A percentile compares a stretch with the other conserved stretches of the same genome.
Conservation (phyloP, 164 flowering plant species). For the Sedum album region DNA sequence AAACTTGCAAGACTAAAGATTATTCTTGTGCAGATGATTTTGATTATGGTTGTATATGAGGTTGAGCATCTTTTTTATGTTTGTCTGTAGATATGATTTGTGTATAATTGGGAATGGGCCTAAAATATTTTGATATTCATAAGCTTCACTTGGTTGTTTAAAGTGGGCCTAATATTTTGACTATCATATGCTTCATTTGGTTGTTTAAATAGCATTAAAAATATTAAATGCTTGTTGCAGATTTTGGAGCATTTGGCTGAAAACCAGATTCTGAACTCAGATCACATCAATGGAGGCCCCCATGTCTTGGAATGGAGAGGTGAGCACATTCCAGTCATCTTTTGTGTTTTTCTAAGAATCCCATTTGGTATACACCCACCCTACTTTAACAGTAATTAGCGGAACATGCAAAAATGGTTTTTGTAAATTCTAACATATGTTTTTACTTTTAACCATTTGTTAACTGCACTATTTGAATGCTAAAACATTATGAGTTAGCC, state of each 20-base stretch:
- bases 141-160: background rate
- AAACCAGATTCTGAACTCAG: slow-evolving; percentile 56
- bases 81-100: background rate
- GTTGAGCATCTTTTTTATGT: background rate
- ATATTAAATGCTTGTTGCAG: slow-evolving; percentile 24
- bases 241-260: slow-evolving; percentile 67
- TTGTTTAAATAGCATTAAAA: background rate
- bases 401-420: no score
- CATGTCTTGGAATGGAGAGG: slow-evolving; percentile 90
- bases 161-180: background rate
- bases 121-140: background rate
- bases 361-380: background rate
- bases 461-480: no score
- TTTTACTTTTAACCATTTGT: no score
- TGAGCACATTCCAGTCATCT: slow-evolving; percentile 12
- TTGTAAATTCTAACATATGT: no score
- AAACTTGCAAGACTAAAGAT: background rate
- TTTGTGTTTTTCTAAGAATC: background rate
- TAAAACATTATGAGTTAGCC: no score
- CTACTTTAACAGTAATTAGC: no score
- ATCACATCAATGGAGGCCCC: slow-evolving; percentile 72
- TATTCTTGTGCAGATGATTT: background rate
- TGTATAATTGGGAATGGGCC: background rate
- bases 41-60: background rate
- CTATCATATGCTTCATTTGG: background rate